Evolutionary conservation across 2,329 filamentous ascomycete species (phyloP).

Genomic region (Apiospora malaysiana): DNA sequence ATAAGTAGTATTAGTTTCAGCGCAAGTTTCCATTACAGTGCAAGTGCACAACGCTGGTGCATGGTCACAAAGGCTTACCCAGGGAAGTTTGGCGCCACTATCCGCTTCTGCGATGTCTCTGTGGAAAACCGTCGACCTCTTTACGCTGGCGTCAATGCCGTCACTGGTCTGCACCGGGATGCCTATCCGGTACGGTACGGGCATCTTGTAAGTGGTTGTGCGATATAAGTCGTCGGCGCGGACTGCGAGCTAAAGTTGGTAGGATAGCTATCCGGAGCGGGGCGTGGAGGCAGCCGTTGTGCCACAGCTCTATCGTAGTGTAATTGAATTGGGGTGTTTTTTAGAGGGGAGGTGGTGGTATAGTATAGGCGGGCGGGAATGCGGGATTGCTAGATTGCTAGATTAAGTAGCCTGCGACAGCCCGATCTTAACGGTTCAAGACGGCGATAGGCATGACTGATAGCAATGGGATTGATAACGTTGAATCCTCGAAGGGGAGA

Average conservation of each 20-base stretch:
- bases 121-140: not conserved
- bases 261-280: not conserved
- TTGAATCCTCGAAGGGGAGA: not conserved
- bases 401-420: not conserved
- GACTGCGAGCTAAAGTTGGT: not conserved
- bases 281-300: not conserved
- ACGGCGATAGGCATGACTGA: constrained; percentile 3
- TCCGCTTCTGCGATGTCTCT: not conserved
- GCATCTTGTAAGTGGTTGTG: constrained; percentile 19
- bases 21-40: not conserved
- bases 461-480: not conserved
- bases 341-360: not conserved
- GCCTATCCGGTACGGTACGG: constrained; percentile 16
- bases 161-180: constrained; percentile 10
- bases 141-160: not conserved
- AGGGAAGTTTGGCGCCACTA: not conserved
- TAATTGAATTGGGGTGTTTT: not conserved
- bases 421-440: not conserved
- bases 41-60: not conserved
- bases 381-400: constrained; percentile 2
- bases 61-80: not conserved
- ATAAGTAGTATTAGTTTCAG: not conserved
- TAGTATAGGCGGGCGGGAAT: not conserved
- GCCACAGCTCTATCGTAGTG: constrained; percentile 2
- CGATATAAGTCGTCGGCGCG: not conserved